Evolutionary conservation across 2,329 filamentous ascomycete species (phyloP).

Genomic region (Penicillium brasilianum): DNA sequence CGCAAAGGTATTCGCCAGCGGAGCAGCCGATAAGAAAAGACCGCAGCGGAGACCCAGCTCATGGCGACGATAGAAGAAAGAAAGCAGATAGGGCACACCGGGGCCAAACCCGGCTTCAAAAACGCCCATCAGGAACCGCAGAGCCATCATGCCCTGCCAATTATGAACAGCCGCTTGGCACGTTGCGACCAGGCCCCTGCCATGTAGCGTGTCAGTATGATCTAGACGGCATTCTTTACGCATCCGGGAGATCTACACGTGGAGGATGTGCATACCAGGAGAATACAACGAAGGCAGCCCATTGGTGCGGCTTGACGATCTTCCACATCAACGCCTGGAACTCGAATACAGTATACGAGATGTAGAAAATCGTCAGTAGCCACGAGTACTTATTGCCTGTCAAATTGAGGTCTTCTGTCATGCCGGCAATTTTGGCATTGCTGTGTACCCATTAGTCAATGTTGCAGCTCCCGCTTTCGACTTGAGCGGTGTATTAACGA

Average conservation of each 20-base stretch:
- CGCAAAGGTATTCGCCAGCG: conserved; percentile 80
- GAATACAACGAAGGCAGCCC: conserved; percentile 51
- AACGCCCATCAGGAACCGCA: conserved; percentile 55
- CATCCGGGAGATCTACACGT: conserved; percentile 20
- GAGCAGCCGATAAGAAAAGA: conserved; percentile 61
- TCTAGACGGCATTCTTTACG: conserved; percentile 19
- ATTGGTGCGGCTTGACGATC: conserved; percentile 48
- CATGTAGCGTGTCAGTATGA: conserved; percentile 13
- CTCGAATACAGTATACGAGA: conserved; percentile 53
- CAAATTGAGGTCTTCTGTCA: conserved; percentile 56
- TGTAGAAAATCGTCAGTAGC: conserved; percentile 61
- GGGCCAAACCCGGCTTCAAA: conserved; percentile 55
- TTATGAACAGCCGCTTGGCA: conserved; percentile 52
- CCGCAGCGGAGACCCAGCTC: conserved; percentile 63
- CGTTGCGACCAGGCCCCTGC: conserved; percentile 54
- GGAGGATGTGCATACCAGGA: conserved; percentile 39
- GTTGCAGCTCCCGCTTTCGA: not conserved
- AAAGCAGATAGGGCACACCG: conserved; percentile 56
- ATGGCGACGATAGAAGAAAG: conserved; percentile 64
- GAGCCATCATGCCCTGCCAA: conserved; percentile 56
- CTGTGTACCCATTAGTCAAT: conserved; percentile 32
- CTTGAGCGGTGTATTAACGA: conserved; percentile 13
- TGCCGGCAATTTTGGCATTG: conserved; percentile 61
- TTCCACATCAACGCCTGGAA: conserved; percentile 54
- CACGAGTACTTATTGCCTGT: conserved; percentile 55